A percentile compares a stretch with the other conserved stretches of the same genome.
These are phyloP conservation scores for Aspergillus candidus DNA, from an alignment of 2,329 filamentous ascomycete genomes.

Conservation along the genomic window DNA sequence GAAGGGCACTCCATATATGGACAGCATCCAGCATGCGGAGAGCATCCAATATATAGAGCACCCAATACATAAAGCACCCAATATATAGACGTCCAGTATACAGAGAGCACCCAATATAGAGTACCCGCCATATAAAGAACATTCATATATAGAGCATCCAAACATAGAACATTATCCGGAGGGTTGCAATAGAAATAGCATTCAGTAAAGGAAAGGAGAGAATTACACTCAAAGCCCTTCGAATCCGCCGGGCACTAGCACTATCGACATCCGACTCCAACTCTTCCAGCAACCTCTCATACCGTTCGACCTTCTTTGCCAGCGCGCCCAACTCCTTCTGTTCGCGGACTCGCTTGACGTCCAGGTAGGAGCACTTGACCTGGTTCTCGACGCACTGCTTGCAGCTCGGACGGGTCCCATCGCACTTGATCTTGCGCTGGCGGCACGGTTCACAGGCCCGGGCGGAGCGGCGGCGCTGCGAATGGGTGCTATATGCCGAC, in stretches of 20 bases:
- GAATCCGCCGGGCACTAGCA: slow-evolving; percentile 17
- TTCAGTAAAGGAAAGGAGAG: too few relatives aligned
- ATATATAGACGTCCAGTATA: neutral
- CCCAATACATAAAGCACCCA: too few relatives aligned
- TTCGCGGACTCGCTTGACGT: slow-evolving; percentile 32
- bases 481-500: slow-evolving; percentile 10
- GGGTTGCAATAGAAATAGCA: too few relatives aligned
- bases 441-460: slow-evolving; percentile 33
- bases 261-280: slow-evolving; percentile 21
- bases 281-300: slow-evolving; percentile 23
- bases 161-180: too few relatives aligned
- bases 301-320: slow-evolving; percentile 19
- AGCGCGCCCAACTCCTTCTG: slow-evolving; percentile 26
- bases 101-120: neutral
- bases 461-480: slow-evolving; percentile 23
- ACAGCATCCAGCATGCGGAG: too few relatives aligned
- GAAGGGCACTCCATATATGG: too few relatives aligned
- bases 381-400: slow-evolving; percentile 23
- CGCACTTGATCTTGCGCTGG: slow-evolving; percentile 32
- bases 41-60: too few relatives aligned
- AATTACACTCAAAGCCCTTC: slow-evolving; percentile 22
- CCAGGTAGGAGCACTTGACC: slow-evolving; percentile 24
- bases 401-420: slow-evolving; percentile 24
- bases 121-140: too few relatives aligned
- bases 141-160: too few relatives aligned